Base-by-base conservation (phyloP, 1,139 yeast genomes). In the Geotrichum macrosporum region DNA sequence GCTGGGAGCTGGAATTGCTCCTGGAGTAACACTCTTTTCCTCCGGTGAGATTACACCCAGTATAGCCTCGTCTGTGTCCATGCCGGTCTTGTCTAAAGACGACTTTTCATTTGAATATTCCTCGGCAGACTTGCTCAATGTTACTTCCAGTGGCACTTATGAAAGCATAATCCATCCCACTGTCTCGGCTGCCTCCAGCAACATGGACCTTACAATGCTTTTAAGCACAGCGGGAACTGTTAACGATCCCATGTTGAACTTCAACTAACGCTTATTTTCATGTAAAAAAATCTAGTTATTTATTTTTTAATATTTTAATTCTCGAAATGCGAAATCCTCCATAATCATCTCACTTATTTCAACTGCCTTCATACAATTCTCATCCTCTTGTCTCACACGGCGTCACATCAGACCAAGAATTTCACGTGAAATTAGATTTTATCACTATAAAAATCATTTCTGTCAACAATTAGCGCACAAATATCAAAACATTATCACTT, bases 41-140 rank as follows among this genome's bases (percentile, higher is more conserved):
- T n/a, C n/a, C n/a, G n/a, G n/a, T n/a, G 38, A 21, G 16, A 12
- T 35, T 15, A 19, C 38, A 12, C 38, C 38, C 9, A 19, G 27
- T 3, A 20, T 35, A 19, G 38, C 29, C 5, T 20, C 27, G 13
- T 35, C 38, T 9, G 26, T 21, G 26, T 19, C 15, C n/a, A 6
- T 35, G 26, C 26, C 38, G 5, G 38, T 12, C 6, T 26, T 19
- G 26, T 13, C 24, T 12, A 16, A 19, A 8, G 29, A 35, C n/a
- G 26, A 19, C 24, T 35, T 20, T 29, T 20, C n/a, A n/a, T 21
- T 35, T n/a, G 29, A 22, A 10, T 35, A 20, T 15, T 12, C 38
- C n/a, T 35, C 38, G 8, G 26, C 27, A 12, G 38, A 35, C 8
- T 18, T 35, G 2, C 13, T 35, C 9, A 35, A 15, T 18, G 18